Conservation (phyloP, 1,139 yeast genomes). For the Taphrina communis region DNA sequence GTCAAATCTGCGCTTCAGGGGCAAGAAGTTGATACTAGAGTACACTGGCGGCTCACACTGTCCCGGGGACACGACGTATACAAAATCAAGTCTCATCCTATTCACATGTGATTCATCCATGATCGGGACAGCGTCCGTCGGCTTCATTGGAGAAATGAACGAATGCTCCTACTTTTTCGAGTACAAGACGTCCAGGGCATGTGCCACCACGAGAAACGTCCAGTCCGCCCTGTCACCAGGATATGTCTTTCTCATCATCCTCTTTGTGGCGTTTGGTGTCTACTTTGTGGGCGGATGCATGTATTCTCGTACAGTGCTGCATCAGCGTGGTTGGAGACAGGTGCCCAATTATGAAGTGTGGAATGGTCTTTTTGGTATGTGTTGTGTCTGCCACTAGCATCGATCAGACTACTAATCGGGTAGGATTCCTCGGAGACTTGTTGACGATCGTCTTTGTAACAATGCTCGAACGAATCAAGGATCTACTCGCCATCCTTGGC, state of each 20-base stretch:
- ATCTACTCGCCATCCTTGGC: constrained; percentile 16
- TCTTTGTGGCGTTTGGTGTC: constrained; percentile 36
- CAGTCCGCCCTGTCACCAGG: constrained; percentile 38
- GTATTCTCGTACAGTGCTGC: constrained; percentile 39
- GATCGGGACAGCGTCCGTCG: constrained; percentile 63
- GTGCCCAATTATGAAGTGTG: constrained; percentile 42
- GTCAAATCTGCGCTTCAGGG: constrained; percentile 68
- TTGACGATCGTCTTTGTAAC: constrained; percentile 10
- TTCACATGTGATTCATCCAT: constrained; percentile 81
- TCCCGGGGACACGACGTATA: constrained; percentile 57
- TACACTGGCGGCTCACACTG: constrained; percentile 78
- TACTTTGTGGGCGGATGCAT: constrained; percentile 42
- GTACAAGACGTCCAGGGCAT: constrained; percentile 83
- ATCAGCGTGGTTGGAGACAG: constrained; percentile 41
- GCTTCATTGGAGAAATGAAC: constrained; percentile 72
- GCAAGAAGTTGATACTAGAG: constrained; percentile 71
- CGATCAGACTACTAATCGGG: background rate
- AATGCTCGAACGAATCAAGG: background rate
- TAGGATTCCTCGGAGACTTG: constrained; percentile 19
- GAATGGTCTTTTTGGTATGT: constrained; percentile 25
- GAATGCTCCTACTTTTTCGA: constrained; percentile 87
- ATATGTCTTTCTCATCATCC: constrained; percentile 36
- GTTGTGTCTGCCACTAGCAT: background rate
- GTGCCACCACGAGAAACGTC: constrained; percentile 57
- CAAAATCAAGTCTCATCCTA: constrained; percentile 70